A percentile compares a stretch with the other conserved stretches of the same genome.
These are phyloP conservation scores for Sphagnum magellanicum DNA, from an alignment of 228 moss, liverwort and hornwort species.

Conservation along the genomic window DNA sequence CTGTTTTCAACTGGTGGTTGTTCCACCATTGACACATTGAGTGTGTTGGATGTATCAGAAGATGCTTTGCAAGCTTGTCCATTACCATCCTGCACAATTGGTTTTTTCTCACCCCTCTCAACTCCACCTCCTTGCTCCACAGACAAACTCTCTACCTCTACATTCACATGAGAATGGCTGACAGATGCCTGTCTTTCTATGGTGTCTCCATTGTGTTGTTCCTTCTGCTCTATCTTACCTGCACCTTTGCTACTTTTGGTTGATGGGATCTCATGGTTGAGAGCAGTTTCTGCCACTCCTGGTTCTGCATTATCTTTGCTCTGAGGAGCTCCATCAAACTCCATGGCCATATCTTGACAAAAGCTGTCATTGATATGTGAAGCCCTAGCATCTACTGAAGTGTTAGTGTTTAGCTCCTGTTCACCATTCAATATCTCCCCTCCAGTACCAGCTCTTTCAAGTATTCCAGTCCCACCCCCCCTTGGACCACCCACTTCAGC, in stretches of 20 bases:
- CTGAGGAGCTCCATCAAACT: conserved; percentile 23
- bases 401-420: conserved; percentile 8
- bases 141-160: background rate
- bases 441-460: conserved; percentile 9
- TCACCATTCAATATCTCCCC: conserved; percentile 5
- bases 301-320: conserved; percentile 23
- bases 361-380: conserved; percentile 12
- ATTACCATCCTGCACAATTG: conserved; percentile 22
- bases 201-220: conserved; percentile 9
- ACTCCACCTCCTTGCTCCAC: conserved; percentile 25
- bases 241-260: conserved; percentile 19
- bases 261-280: conserved; percentile 6
- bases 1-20: conserved; percentile 22
- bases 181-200: conserved; percentile 4
- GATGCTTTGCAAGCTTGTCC: conserved; percentile 21
- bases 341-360: conserved; percentile 18
- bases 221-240: conserved; percentile 26
- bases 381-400: conserved; percentile 11
- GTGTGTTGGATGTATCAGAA: conserved; percentile 15
- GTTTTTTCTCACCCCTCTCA: conserved; percentile 26
- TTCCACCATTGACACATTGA: conserved; percentile 19
- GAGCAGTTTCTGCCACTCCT: conserved; percentile 15
- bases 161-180: background rate
- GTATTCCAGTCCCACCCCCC: conserved; percentile 18
- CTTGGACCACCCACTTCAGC: conserved; percentile 11